Base-by-base conservation (phyloP, 257 asterid genomes). In the Coffea eugenioides region DNA sequence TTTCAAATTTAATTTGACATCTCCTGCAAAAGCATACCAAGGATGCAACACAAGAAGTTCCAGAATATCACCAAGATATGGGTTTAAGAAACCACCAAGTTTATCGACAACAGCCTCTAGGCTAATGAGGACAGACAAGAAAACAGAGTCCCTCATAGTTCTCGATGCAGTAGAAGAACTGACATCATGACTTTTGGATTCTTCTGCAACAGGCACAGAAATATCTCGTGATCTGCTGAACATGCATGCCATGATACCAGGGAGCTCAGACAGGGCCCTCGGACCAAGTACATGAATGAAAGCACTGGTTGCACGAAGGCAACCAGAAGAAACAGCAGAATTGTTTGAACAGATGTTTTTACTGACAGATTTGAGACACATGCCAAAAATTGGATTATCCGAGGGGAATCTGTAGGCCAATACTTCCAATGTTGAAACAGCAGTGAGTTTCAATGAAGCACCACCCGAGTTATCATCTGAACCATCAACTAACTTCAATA, bases 51-150 rank as follows among this genome's bases (percentile, higher is more conserved):
- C 85, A 70, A 96, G 81, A 61, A 96, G 88, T 79, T 88, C 84
- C 80, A 96, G 84, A 78, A 96, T 88, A 79, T 88, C 88, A 71
- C 86, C 88, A 67, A 95, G 88, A 84, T 91, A 90, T 54, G 97
- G 98, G 84, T 84, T 96, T 76, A 94, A 78, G 79, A 91, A 96
- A 65, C 95, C 93, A 74, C 97, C 96, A 85, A 96, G 97, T 82
- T 91, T 91, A 82, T 84, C 82, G n/a, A 91, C 82, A 74, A 90
- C 89, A 54, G 98, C 96, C 88, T 93, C 97, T 80, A 96, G 83
- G 80, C 93, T 80, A 66, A 90, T 77, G 12, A 96, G 89, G 86
- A 93, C 75, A 76, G 97, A 91, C 88, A 89, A 70, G 79, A 85
- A 88, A 73, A 89, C 65, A 23, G 96, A 85, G 54, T 87, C 89